Base-by-base conservation (phyloP, 192 early-diverging fungal genomes). In the Glomus cerebriforme region DNA sequence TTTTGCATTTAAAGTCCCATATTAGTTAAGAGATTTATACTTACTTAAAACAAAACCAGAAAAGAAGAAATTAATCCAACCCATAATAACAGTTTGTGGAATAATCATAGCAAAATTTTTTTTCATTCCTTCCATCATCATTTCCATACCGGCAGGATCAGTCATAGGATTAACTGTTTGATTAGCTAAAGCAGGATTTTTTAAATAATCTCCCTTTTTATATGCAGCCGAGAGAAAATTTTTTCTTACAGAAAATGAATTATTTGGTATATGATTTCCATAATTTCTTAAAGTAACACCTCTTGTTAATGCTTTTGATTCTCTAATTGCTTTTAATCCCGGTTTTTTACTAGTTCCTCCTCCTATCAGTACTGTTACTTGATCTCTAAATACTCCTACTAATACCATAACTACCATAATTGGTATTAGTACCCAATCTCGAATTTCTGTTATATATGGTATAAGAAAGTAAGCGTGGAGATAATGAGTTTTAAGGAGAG, bases 51-150 rank as follows among this genome's bases (percentile, higher is more conserved):
- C 91, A 82, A 99, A 99, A 70, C 97, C 97, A 29, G 94, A 94
- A 85, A 99, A 99, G 88, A 99, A 99, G 86, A 96, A 98, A 75
- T 95, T 95, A 86, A 99, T 95, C 97, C 97, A 99, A 37, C 90
- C 93, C 98, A 99, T 99, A 85, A 99, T 98, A 12, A 99, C 82
- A 59, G 95, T 97, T 84, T 99, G 98, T 59, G 98, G 98, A n/a
- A 99, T 91, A 85, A 99, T 94, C 87, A 96, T 97, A 81, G 92
- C 91, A 88, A 99, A 92, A 86, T 96, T 95, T 86, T 97, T 96
- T 88, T 98, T 99, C 95, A 98, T 94, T 81, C 93, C 93, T 32
- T 96, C 96, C 96, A 97, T 98, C 94, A 97, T 98, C 66, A 87
- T 90, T 79, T 96, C 96, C 92, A 99, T 96, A 77, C 89, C 92